Conservation (phyloP, 495 filamentous ascomycete species). For the Aspergillus affinis region DNA sequence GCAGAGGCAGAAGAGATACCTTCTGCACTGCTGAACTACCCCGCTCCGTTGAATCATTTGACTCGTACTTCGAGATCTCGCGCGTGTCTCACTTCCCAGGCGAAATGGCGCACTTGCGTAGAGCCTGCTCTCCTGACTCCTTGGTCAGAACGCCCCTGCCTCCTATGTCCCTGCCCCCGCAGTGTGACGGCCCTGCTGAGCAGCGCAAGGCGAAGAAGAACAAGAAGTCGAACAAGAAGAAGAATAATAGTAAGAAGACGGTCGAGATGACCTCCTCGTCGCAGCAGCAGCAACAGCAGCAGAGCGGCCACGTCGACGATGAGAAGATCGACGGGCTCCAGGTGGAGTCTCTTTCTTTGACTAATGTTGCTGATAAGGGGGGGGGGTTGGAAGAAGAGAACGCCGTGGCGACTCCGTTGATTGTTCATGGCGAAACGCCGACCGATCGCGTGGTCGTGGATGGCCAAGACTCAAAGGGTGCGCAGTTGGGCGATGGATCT, state of each 20-base stretch:
- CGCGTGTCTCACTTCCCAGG: background rate
- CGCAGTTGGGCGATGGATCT: background rate
- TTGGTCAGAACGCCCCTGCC: background rate
- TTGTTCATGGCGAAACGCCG: background rate
- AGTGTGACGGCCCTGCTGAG: conserved; percentile 1
- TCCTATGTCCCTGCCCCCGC: background rate
- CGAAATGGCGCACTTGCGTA: background rate
- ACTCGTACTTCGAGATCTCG: conserved; percentile 14
- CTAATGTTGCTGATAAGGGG: background rate
- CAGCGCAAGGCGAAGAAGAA: background rate
- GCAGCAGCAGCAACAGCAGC: no score
- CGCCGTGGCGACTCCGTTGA: background rate
- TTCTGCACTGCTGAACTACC: conserved; percentile 21
- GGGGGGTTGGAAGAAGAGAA: background rate
- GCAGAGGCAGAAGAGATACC: conserved; percentile 10
- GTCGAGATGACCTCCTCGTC: background rate
- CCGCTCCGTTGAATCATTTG: conserved; percentile 5
- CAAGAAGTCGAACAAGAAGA: conserved; percentile 17
- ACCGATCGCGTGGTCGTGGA: background rate
- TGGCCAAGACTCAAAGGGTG: background rate
- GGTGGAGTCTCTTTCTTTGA: background rate
- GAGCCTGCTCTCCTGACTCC: background rate
- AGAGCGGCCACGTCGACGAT: background rate
- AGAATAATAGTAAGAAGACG: background rate
- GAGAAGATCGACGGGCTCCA: no score